These are phyloP conservation scores for Elongisporangium prolatum DNA, from an alignment of 352 stramenopile species.

Conservation along the genomic window DNA sequence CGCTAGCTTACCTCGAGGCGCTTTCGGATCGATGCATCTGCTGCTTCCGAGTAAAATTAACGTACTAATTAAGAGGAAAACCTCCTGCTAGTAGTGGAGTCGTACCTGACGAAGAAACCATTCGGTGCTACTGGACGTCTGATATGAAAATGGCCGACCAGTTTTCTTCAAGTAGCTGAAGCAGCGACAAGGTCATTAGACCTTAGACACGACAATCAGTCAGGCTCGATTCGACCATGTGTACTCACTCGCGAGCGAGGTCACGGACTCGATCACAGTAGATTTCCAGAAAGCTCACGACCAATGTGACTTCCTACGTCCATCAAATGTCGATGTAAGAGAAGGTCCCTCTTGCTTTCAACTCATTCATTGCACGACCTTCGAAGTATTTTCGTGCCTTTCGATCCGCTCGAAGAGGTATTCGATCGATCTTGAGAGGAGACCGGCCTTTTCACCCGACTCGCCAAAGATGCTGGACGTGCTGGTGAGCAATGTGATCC, in stretches of 20 bases:
- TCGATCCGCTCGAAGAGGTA: constrained; percentile 87
- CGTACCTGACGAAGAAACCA: constrained; percentile 78
- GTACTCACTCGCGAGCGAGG: constrained; percentile 79
- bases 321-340: background rate
- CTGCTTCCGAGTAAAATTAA: constrained; percentile 21
- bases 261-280: constrained; percentile 93
- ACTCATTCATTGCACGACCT: constrained; percentile 16
- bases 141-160: constrained; percentile 56
- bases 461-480: constrained; percentile 85
- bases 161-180: constrained; percentile 71
- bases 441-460: constrained; percentile 70
- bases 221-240: too few species aligned
- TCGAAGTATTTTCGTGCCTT: constrained; percentile 49
- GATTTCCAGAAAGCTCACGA: constrained; percentile 92
- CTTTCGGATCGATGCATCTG: constrained; percentile 67
- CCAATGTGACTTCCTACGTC: constrained; percentile 67
- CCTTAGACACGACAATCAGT: too few species aligned
- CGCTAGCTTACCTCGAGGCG: constrained; percentile 42
- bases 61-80: background rate
- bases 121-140: constrained; percentile 74
- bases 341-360: background rate
- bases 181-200: too few species aligned
- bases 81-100: background rate
- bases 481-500: background rate
- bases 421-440: constrained; percentile 88